phyloP scores from a whole-genome alignment of 1,284 basidiomycete species.

The Neotropicomus parvogracilis region DNA sequence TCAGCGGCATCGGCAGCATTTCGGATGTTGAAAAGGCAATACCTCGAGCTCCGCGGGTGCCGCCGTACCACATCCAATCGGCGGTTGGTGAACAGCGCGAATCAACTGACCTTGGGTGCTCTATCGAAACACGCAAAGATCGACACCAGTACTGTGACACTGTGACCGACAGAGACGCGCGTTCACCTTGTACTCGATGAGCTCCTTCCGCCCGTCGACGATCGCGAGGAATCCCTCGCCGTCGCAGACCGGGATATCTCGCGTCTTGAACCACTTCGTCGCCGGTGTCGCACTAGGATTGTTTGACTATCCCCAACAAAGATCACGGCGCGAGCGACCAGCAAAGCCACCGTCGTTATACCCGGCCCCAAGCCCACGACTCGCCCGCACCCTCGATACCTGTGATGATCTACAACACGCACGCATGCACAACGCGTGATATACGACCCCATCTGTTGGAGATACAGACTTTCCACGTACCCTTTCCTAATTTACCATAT shows the following conservation, averaged over 20 bases:
- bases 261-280: slow-evolving; percentile 81
- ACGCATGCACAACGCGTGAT: slow-evolving; percentile 47
- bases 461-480: too few relatives aligned
- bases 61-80: slow-evolving; percentile 49
- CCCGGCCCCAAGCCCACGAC: slow-evolving; percentile 77
- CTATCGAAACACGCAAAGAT: slow-evolving; percentile 25
- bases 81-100: too few relatives aligned
- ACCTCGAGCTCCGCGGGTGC: slow-evolving; percentile 81
- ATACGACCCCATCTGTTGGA: too few relatives aligned
- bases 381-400: slow-evolving; percentile 53
- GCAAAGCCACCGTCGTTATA: slow-evolving; percentile 64
- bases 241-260: slow-evolving; percentile 67
- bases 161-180: too few relatives aligned
- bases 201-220: slow-evolving; percentile 72
- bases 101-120: slow-evolving; percentile 56
- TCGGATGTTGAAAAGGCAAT: slow-evolving; percentile 67
- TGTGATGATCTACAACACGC: slow-evolving; percentile 20
- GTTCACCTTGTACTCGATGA: slow-evolving; percentile 77
- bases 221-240: slow-evolving; percentile 63
- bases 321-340: not conserved
- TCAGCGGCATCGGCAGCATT: slow-evolving; percentile 71
- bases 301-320: slow-evolving; percentile 57
- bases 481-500: too few relatives aligned
- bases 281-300: slow-evolving; percentile 65
- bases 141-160: too few relatives aligned